These are phyloP conservation scores for Trametes hirsuta DNA, from an alignment of 1,284 basidiomycete species.

Conservation along the genomic window DNA sequence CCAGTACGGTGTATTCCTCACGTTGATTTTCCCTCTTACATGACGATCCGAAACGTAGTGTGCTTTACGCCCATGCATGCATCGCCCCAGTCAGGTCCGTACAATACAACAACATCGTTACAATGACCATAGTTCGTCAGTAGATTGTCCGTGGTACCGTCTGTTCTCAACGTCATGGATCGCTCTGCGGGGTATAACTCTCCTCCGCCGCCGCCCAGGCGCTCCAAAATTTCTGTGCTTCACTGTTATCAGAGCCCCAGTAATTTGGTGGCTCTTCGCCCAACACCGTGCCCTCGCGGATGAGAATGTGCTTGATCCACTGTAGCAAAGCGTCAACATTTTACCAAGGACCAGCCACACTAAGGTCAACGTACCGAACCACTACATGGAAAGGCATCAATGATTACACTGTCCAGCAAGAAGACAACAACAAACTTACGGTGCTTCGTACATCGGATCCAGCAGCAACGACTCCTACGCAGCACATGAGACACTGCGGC, in stretches of 20 bases:
- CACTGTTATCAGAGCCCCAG: slow-evolving; percentile 54
- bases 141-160: background rate
- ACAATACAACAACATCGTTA: slow-evolving; percentile 23
- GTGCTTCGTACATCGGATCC: slow-evolving; percentile 91
- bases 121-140: slow-evolving; percentile 5
- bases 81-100: slow-evolving; percentile 12
- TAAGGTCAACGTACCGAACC: background rate
- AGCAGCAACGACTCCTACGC: slow-evolving; percentile 73
- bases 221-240: slow-evolving; percentile 54
- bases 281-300: slow-evolving; percentile 56
- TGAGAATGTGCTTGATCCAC: slow-evolving; percentile 65
- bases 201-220: slow-evolving; percentile 59
- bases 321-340: slow-evolving; percentile 28
- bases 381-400: background rate
- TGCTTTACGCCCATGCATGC: slow-evolving; percentile 13
- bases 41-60: slow-evolving; percentile 14
- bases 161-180: slow-evolving; percentile 1
- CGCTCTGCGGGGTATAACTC: slow-evolving; percentile 20
- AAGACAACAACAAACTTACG: slow-evolving; percentile 56
- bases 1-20: slow-evolving; percentile 22
- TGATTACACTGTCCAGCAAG: background rate
- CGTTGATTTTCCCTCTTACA: slow-evolving; percentile 7
- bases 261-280: slow-evolving; percentile 57
- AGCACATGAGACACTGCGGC: background rate
- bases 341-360: background rate